These are phyloP conservation scores for Phylloporus rhodoxanthus DNA, from an alignment of 768 basidiomycete species.

Conservation along the genomic window DNA sequence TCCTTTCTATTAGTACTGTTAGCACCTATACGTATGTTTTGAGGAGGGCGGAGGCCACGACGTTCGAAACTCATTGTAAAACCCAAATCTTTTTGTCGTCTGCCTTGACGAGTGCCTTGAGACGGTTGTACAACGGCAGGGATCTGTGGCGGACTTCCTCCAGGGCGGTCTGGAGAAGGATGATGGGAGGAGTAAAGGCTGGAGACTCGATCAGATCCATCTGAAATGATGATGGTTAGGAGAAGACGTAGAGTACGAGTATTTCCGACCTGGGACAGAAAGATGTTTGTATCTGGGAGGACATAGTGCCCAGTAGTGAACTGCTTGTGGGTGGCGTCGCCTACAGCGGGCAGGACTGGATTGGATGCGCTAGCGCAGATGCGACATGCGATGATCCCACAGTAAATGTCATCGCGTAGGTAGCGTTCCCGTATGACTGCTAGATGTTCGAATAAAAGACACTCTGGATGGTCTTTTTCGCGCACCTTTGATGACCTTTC, in stretches of 20 bases:
- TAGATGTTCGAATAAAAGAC: background rate
- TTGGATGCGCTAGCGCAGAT: constrained; percentile 45
- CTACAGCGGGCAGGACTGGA: constrained; percentile 51
- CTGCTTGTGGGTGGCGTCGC: constrained; percentile 49
- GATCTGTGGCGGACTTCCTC: constrained; percentile 96
- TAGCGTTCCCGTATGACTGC: constrained; percentile 90
- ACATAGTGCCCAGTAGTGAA: constrained; percentile 73
- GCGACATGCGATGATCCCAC: constrained; percentile 70
- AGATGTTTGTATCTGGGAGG: constrained; percentile 92
- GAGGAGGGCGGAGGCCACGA: too few species aligned
- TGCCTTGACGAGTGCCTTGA: constrained; percentile 76
- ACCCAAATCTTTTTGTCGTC: constrained; percentile 85
- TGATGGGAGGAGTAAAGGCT: constrained; percentile 70
- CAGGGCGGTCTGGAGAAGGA: constrained; percentile 90
- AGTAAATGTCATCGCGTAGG: constrained; percentile 84
- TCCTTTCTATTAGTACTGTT: too few species aligned
- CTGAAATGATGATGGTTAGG: constrained; percentile 34
- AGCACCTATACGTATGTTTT: too few species aligned
- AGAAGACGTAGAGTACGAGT: background rate
- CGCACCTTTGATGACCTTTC: constrained; percentile 90
- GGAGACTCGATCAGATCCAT: constrained; percentile 91
- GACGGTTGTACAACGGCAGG: constrained; percentile 85
- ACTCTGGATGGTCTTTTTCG: background rate
- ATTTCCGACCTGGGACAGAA: constrained; percentile 65
- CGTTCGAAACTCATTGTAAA: constrained; percentile 83